These are phyloP conservation scores for Datura wrightii DNA, from an alignment of 257 asterid species.

Conservation along the genomic window DNA sequence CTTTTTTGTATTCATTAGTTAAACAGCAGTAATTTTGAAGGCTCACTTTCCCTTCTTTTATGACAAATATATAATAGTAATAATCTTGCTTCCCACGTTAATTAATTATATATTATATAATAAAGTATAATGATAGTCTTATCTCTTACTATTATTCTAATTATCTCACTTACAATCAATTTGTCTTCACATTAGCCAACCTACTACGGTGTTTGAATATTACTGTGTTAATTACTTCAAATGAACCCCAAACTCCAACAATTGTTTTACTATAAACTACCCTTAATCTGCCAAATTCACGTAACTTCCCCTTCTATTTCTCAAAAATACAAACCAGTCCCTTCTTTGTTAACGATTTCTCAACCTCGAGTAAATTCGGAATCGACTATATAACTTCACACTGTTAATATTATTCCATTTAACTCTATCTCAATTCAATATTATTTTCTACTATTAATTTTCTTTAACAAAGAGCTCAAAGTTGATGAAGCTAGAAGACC, in stretches of 20 bases:
- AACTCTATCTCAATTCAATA: too few relatives aligned
- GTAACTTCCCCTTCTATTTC: not conserved
- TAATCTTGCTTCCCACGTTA: constrained; percentile 39
- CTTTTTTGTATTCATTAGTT: not conserved
- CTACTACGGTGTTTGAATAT: not conserved
- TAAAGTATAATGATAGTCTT: not conserved
- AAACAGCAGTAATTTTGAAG: constrained; percentile 22
- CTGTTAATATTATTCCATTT: not conserved
- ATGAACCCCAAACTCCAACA: not conserved
- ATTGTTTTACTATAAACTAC: not conserved
- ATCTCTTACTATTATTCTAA: not conserved
- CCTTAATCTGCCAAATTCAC: not conserved
- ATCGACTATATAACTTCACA: too few relatives aligned
- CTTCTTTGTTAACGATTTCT: too few relatives aligned
- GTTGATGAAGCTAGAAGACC: not conserved
- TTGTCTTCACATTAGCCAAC: constrained; percentile 16
- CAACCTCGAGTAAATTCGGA: too few relatives aligned
- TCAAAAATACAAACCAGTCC: not conserved
- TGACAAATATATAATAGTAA: not conserved
- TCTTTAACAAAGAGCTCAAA: not conserved
- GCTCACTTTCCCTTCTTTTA: not conserved
- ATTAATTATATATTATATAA: not conserved
- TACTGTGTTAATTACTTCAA: not conserved
- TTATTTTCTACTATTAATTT: not conserved
- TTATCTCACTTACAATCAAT: not conserved